These are phyloP conservation scores for Coemansia sp. DNA, from an alignment of 192 early-diverging fungal genomes.

Conservation along the genomic window DNA sequence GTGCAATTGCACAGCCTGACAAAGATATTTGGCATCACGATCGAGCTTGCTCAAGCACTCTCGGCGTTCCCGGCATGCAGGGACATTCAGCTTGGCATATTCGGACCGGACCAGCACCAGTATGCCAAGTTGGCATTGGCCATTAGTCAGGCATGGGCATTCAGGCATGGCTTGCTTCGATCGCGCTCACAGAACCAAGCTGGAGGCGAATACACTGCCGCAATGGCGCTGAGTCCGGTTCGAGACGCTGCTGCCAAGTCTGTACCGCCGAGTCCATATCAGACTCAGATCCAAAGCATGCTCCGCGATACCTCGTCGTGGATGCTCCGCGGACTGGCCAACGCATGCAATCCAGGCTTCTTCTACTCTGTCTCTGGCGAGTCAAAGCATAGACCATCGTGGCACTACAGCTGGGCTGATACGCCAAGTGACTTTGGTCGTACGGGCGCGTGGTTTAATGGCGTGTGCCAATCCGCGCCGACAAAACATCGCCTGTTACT, in stretches of 20 bases:
- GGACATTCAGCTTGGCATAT: constrained; percentile 34
- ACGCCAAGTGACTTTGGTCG: constrained; percentile 37
- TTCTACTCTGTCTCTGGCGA: constrained; percentile 23
- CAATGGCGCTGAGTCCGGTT: constrained; percentile 24
- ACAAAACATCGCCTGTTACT: constrained; percentile 35
- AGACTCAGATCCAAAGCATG: constrained; percentile 16
- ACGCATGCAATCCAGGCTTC: constrained; percentile 24
- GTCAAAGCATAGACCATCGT: constrained; percentile 11
- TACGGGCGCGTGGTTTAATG: constrained; percentile 40
- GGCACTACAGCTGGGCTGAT: constrained; percentile 53
- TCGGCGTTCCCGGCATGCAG: constrained; percentile 18
- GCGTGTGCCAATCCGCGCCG: neutral
- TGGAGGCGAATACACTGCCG: constrained; percentile 19
- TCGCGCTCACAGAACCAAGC: constrained; percentile 32
- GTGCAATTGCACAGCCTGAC: constrained; percentile 39
- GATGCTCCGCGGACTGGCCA: constrained; percentile 46
- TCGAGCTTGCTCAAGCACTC: constrained; percentile 39
- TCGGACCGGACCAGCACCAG: constrained; percentile 33
- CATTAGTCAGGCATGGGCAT: constrained; percentile 43
- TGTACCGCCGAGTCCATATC: constrained; percentile 25
- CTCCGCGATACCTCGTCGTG: constrained; percentile 36
- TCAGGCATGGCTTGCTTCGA: constrained; percentile 26
- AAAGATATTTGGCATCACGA: constrained; percentile 26
- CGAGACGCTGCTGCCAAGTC: constrained; percentile 19
- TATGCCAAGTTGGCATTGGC: constrained; percentile 46